Evolutionary conservation across 805 yeast species (phyloP).

Genomic region (Wickerhamiella occidentalis): DNA sequence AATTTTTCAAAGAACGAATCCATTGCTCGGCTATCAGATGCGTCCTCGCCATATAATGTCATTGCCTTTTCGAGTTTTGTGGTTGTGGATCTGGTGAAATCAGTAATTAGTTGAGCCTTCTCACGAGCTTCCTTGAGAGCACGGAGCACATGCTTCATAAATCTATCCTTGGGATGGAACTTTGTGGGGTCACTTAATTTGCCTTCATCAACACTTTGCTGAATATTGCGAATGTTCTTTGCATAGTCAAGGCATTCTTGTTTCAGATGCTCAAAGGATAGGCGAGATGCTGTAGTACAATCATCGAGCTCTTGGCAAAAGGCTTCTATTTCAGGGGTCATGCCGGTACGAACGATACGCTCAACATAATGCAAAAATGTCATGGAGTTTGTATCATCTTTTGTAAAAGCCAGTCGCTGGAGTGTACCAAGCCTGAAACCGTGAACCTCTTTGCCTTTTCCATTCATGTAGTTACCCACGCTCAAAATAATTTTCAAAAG

Average conservation of each 20-base stretch:
- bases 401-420: conserved; percentile 78
- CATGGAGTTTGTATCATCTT: conserved; percentile 76
- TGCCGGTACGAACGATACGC: conserved; percentile 66
- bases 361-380: conserved; percentile 90
- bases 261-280: conserved; percentile 71
- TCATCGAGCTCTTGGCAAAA: conserved; percentile 65
- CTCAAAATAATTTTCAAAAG: conserved; percentile 75
- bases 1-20: conserved; percentile 67
- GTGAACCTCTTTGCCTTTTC: conserved; percentile 75
- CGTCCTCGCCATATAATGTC: conserved; percentile 85
- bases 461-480: conserved; percentile 96
- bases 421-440: conserved; percentile 88
- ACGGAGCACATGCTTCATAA: conserved; percentile 47
- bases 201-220: conserved; percentile 65
- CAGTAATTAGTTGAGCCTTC: conserved; percentile 51
- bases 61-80: conserved; percentile 58
- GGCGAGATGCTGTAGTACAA: conserved; percentile 48
- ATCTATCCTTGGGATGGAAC: conserved; percentile 76
- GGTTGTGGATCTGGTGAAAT: conserved; percentile 50
- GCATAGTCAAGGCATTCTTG: conserved; percentile 57
- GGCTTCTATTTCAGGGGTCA: conserved; percentile 55
- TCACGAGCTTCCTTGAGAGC: conserved; percentile 64
- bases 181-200: conserved; percentile 65
- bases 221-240: conserved; percentile 53
- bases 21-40: conserved; percentile 52